phyloP scores from a whole-genome alignment of 352 stramenopile genomes.

The Aphanomyces invadans region DNA sequence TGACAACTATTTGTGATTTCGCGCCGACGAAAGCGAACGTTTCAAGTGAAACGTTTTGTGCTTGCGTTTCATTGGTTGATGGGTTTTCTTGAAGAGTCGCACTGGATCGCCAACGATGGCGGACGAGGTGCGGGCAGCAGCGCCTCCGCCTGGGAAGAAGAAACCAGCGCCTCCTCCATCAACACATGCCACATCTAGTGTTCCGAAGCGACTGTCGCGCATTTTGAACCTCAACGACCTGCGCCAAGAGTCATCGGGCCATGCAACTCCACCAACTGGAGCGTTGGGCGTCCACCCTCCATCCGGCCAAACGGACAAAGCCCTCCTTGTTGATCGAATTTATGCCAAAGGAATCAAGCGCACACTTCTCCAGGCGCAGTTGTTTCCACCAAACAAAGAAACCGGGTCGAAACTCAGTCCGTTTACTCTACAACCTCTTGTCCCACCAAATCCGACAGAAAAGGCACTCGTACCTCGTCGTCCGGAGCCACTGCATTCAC shows the following conservation, averaged over 20 bases:
- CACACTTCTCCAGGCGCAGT: conserved; percentile 44
- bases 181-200: not conserved
- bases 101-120: not conserved
- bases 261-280: not conserved
- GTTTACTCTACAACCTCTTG: not conserved
- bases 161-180: not conserved
- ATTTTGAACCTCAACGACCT: conserved; percentile 5
- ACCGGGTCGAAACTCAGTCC: not conserved
- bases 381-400: conserved; percentile 31
- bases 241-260: not conserved
- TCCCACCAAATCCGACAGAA: conserved; percentile 8
- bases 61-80: not conserved
- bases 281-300: not conserved
- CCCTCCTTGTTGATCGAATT: conserved; percentile 35
- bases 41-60: too few species aligned
- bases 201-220: conserved; percentile 2
- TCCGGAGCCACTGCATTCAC: conserved; percentile 33
- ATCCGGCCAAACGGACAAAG: not conserved
- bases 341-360: conserved; percentile 52
- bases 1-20: too few species aligned
- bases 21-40: too few species aligned
- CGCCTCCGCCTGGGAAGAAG: not conserved
- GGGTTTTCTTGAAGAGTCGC: not conserved
- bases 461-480: conserved; percentile 33
- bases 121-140: not conserved